These are phyloP conservation scores for Fusarium pseudoanthophilum DNA, from an alignment of 2,329 filamentous ascomycete species.

Conservation along the genomic window DNA sequence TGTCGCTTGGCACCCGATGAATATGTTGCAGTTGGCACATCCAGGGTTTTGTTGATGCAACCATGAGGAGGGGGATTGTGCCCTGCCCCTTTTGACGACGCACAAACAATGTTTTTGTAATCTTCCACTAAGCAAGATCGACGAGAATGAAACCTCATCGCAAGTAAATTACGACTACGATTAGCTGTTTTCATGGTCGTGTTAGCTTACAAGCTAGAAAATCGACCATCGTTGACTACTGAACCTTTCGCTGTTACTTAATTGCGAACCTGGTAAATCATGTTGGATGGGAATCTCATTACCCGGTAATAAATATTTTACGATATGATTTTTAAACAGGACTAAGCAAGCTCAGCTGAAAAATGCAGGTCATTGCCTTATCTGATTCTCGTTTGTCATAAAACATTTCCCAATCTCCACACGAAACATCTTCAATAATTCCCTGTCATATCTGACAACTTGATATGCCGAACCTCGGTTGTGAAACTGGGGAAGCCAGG, in stretches of 20 bases:
- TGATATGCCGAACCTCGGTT: neutral
- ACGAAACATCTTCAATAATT: neutral
- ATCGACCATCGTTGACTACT: neutral
- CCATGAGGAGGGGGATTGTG: neutral
- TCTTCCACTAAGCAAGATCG: neutral
- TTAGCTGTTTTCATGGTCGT: neutral
- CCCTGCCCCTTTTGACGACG: neutral
- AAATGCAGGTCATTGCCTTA: neutral
- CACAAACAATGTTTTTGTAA: neutral
- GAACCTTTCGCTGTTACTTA: neutral
- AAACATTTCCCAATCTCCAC: neutral
- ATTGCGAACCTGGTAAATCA: neutral
- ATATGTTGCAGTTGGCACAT: neutral
- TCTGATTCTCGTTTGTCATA: neutral
- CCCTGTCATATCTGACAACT: neutral
- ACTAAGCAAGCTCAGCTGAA: neutral
- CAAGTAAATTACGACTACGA: neutral
- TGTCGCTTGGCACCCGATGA: neutral
- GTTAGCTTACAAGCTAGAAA: neutral
- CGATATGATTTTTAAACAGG: neutral
- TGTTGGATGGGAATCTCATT: neutral
- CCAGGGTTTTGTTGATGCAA: neutral
- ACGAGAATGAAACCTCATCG: neutral
- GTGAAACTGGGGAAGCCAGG: neutral
- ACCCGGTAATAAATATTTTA: neutral